Percentiles rank a stretch among this genome's conserved stretches.
phyloP scores from a whole-genome alignment of 192 early-diverging fungal genomes.

The Pilobolus umbonatus region DNA sequence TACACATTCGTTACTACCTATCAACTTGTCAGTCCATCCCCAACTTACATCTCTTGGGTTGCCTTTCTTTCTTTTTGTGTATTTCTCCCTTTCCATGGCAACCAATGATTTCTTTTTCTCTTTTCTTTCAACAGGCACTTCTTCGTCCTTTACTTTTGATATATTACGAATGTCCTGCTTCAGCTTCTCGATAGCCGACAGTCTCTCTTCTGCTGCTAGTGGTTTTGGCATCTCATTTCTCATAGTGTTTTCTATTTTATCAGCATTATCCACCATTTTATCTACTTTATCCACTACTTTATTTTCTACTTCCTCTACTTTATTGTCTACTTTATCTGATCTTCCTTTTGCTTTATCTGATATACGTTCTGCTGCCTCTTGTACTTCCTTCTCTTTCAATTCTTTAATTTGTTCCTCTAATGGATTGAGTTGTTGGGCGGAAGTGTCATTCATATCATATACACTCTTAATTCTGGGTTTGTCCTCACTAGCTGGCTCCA shows the following conservation, averaged over 20 bases:
- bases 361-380: background rate
- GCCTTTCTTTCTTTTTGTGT: slow-evolving; percentile 23
- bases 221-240: background rate
- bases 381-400: background rate
- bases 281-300: slow-evolving; percentile 16
- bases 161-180: slow-evolving; percentile 63
- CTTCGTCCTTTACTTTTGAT: slow-evolving; percentile 34
- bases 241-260: too few relatives aligned
- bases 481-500: slow-evolving; percentile 26
- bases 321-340: background rate
- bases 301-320: background rate
- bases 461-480: slow-evolving; percentile 63
- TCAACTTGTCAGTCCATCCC: slow-evolving; percentile 20
- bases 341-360: background rate
- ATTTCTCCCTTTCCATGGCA: slow-evolving; percentile 45
- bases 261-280: slow-evolving; percentile 10
- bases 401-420: background rate
- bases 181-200: slow-evolving; percentile 55
- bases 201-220: background rate
- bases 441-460: slow-evolving; percentile 65
- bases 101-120: slow-evolving; percentile 38
- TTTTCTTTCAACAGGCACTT: slow-evolving; percentile 33
- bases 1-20: slow-evolving; percentile 29
- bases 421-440: slow-evolving; percentile 13
- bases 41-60: too few relatives aligned